These are phyloP conservation scores for Paramyrothecium roridum DNA, from an alignment of 2,329 filamentous ascomycete species.

Conservation along the genomic window DNA sequence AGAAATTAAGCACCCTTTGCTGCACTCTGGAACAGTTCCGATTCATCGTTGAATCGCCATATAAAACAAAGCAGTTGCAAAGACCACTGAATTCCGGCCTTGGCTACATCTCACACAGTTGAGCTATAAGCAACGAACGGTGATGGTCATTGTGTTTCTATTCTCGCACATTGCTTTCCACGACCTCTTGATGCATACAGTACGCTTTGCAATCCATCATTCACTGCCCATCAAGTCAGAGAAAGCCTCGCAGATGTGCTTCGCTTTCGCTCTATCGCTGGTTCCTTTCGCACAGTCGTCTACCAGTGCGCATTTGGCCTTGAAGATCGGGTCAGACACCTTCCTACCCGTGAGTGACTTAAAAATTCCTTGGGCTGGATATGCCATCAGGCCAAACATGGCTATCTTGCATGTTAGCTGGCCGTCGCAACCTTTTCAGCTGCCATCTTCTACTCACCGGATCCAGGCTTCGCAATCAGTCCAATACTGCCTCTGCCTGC, in stretches of 20 bases:
- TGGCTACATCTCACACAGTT: too few species aligned
- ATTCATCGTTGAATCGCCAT: too few species aligned
- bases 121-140: too few species aligned
- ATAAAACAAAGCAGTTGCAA: too few species aligned
- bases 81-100: too few species aligned
- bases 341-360: background rate
- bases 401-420: background rate
- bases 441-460: background rate
- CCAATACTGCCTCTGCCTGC: background rate
- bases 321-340: background rate
- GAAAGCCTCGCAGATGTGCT: background rate
- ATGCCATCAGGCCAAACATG: background rate
- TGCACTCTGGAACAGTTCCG: too few species aligned
- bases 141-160: too few species aligned
- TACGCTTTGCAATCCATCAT: too few species aligned
- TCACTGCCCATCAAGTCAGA: background rate
- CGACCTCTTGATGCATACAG: too few species aligned
- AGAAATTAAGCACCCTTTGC: too few species aligned
- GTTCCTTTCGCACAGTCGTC: background rate
- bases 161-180: too few species aligned
- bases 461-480: background rate
- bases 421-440: background rate
- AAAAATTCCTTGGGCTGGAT: background rate
- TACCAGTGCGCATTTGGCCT: background rate
- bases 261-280: background rate